phyloP scores from a whole-genome alignment of 495 filamentous ascomycete species.

The Lasiosphaeria hispida region DNA sequence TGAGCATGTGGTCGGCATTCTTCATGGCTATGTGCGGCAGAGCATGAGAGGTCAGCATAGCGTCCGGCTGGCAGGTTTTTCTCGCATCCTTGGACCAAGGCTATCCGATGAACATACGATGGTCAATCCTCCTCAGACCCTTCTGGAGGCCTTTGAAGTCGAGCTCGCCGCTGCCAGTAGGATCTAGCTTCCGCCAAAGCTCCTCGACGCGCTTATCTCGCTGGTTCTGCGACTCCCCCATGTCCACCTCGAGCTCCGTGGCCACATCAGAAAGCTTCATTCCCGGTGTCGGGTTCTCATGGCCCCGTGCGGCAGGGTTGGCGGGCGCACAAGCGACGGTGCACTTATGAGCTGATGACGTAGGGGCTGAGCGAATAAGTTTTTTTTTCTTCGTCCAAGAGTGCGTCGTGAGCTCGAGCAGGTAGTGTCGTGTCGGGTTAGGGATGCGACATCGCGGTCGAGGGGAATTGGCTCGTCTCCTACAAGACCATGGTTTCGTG shows the following conservation, averaged over 20 bases:
- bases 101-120: slow-evolving; percentile 62
- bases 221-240: slow-evolving; percentile 65
- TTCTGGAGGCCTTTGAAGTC: slow-evolving; percentile 79
- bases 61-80: neutral
- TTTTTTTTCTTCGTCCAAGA: slow-evolving; percentile 2
- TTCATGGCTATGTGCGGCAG: slow-evolving; percentile 66
- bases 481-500: neutral
- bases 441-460: slow-evolving; percentile 34
- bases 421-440: slow-evolving; percentile 22
- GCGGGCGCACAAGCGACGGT: neutral
- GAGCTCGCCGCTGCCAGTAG: slow-evolving; percentile 69
- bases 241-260: slow-evolving; percentile 40
- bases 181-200: slow-evolving; percentile 79
- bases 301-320: slow-evolving; percentile 17
- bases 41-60: slow-evolving; percentile 7
- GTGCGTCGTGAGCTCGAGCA: neutral
- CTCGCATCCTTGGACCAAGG: neutral
- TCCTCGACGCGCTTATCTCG: slow-evolving; percentile 73
- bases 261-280: slow-evolving; percentile 46
- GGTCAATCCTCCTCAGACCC: slow-evolving; percentile 84
- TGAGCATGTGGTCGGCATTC: slow-evolving; percentile 85
- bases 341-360: slow-evolving; percentile 15
- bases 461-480: neutral
- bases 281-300: slow-evolving; percentile 34
- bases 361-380: slow-evolving; percentile 21